A percentile compares a stretch with the other conserved stretches of the same genome.
Evolutionary conservation across 768 basidiomycete genomes (phyloP).

Genomic region (Naganishia vaughanmartiniae): DNA sequence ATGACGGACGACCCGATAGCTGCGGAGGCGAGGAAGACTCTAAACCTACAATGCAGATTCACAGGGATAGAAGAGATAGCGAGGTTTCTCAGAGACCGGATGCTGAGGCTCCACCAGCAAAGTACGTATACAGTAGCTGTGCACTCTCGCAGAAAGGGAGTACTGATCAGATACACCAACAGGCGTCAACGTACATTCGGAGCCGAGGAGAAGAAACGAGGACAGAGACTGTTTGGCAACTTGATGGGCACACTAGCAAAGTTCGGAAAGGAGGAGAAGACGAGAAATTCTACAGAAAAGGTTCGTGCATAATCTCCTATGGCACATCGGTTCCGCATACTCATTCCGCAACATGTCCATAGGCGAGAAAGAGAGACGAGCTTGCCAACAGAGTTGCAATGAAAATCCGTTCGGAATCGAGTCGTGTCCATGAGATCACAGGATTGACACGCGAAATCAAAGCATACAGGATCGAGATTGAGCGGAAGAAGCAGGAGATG

Average conservation of each 20-base stretch:
- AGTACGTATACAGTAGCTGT: neutral
- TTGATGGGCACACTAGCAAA: slow-evolving; percentile 48
- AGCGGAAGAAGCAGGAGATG: slow-evolving; percentile 41
- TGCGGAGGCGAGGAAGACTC: neutral
- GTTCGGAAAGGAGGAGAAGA: slow-evolving; percentile 51
- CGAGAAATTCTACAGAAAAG: slow-evolving; percentile 39
- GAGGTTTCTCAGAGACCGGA: slow-evolving; percentile 3
- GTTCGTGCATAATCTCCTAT: slow-evolving; percentile 35
- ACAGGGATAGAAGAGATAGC: slow-evolving; percentile 16
- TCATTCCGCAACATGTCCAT: neutral
- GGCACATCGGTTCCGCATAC: neutral
- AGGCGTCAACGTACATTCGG: slow-evolving; percentile 43
- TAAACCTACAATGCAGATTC: slow-evolving; percentile 21
- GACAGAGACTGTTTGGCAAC: slow-evolving; percentile 49
- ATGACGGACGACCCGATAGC: neutral
- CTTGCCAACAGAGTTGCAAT: slow-evolving; percentile 42
- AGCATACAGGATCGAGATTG: slow-evolving; percentile 40
- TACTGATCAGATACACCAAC: neutral
- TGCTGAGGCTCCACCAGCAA: slow-evolving; percentile 11
- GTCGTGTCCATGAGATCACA: slow-evolving; percentile 45
- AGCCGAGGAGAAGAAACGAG: slow-evolving; percentile 47
- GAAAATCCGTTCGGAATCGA: slow-evolving; percentile 46
- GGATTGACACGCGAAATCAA: slow-evolving; percentile 46
- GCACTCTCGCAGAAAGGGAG: neutral
- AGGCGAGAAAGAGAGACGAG: slow-evolving; percentile 49